Evolutionary conservation across 2,329 filamentous ascomycete species (phyloP).

Genomic region (Calonectria honghensis): DNA sequence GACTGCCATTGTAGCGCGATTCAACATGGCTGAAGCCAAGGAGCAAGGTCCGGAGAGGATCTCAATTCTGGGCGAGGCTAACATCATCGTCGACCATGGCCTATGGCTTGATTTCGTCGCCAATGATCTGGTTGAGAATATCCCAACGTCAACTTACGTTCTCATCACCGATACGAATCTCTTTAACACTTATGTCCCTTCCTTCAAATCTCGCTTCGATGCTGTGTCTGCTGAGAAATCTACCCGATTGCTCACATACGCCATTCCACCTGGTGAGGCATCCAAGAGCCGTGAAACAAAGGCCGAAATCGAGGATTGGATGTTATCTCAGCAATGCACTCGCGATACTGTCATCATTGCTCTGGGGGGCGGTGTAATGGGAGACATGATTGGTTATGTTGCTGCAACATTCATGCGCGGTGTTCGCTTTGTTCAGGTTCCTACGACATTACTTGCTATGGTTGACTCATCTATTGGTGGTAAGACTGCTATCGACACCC

Average conservation of each 20-base stretch:
- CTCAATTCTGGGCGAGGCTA: conserved; percentile 89
- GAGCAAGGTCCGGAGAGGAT: conserved; percentile 74
- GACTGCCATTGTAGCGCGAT: conserved; percentile 28
- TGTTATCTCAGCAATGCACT: conserved; percentile 93
- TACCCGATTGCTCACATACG: conserved; percentile 87
- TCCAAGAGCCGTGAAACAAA: conserved; percentile 97
- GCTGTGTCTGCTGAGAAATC: conserved; percentile 52
- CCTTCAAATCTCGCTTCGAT: conserved; percentile 74
- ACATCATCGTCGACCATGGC: conserved; percentile 93
- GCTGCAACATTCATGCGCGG: conserved; percentile 99
- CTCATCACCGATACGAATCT: conserved; percentile 98
- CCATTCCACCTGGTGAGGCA: conserved; percentile 92
- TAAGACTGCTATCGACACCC: conserved; percentile 98
- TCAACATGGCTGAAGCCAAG: conserved; percentile 54
- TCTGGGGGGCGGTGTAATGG: conserved; percentile 96
- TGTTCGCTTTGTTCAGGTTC: conserved; percentile 96
- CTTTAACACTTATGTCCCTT: conserved; percentile 84
- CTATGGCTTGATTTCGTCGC: conserved; percentile 90
- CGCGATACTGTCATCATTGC: conserved; percentile 96
- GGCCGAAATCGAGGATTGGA: conserved; percentile 97
- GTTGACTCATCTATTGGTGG: conserved; percentile 98
- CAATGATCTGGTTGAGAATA: conserved; percentile 84
- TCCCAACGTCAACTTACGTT: conserved; percentile 92
- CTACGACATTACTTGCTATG: conserved; percentile 96
- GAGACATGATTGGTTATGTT: conserved; percentile 98